Evolutionary conservation across 768 basidiomycete species (phyloP).

Genomic region (Arthromyces matolae): DNA sequence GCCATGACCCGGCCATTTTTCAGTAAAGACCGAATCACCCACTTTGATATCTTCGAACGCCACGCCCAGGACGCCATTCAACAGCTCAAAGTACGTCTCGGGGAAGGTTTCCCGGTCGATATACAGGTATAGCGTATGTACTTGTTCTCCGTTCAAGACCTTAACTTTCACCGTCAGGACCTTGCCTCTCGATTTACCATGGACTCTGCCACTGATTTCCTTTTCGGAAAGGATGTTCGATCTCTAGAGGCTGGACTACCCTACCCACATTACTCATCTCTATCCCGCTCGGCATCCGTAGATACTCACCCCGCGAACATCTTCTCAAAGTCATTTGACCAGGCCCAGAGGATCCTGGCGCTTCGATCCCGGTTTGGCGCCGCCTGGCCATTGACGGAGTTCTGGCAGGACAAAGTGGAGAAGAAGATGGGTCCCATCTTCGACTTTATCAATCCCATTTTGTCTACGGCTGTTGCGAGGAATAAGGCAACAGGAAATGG

Average conservation of each 20-base stretch:
- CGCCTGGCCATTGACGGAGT: conserved; percentile 50
- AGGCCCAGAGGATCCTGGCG: conserved; percentile 37
- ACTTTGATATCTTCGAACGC: conserved; percentile 60
- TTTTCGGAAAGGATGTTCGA: conserved; percentile 51
- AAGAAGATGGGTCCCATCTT: conserved; percentile 46
- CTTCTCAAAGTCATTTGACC: conserved; percentile 48
- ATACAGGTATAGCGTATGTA: conserved; percentile 43
- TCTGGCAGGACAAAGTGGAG: conserved; percentile 44
- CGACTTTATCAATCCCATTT: conserved; percentile 51
- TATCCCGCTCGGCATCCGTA: conserved; percentile 23
- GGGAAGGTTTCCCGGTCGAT: conserved; percentile 49
- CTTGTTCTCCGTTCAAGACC: not conserved
- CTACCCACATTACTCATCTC: conserved; percentile 36
- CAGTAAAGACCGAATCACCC: conserved; percentile 52
- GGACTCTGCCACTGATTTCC: conserved; percentile 60
- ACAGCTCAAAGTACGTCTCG: conserved; percentile 40
- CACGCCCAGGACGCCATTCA: conserved; percentile 47
- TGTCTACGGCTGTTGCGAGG: conserved; percentile 42
- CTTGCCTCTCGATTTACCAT: conserved; percentile 51
- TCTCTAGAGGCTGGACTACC: conserved; percentile 48
- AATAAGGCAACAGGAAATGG: conserved; percentile 6
- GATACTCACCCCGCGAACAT: conserved; percentile 33
- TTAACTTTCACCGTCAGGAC: conserved; percentile 27
- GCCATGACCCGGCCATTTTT: conserved; percentile 72
- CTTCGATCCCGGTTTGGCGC: conserved; percentile 35